Base-by-base conservation (phyloP, 805 yeast species). In the Wickerhamomyces sydowiorum region DNA sequence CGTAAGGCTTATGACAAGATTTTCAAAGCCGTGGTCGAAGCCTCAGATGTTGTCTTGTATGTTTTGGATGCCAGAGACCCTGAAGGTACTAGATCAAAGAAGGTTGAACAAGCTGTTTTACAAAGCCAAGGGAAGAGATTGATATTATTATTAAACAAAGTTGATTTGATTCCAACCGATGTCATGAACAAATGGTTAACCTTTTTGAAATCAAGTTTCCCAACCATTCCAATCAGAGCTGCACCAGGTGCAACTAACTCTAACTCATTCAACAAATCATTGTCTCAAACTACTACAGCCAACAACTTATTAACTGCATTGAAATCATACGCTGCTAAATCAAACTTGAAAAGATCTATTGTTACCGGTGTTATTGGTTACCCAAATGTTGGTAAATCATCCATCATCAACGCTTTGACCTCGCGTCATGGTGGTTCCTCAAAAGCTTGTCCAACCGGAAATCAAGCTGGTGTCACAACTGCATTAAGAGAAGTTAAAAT, bases 61-160 rank as follows among this genome's bases (percentile, higher is more conserved):
- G 96, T 91, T n/a, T 69, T 91, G 57, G 99, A 91, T 66, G 96
- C 99, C 1, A 82, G 99, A 64, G 96, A 93, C 64, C 99, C 99
- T 42, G 96, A 87, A 63, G 82, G 88, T 17, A 91, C 98, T 3
- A 79, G 99, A 59, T 89, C 97, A 8, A 79, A 81, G 60, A 87
- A 80, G 59, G 90, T 93, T 33, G 99, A 93, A 70, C 85, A 87
- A 60, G 86, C 95, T 3, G 88, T 93, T 36, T 66, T 90, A 46
- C 83, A 82, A 57, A 76, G 79, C 53, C 85, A 86, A 46, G 80
- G 80, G 40, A 93, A 93, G 64, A 77, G 97, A 58, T 73, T 93
- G 49, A 86, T 93, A 42, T 76, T 89, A 52, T 76, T 91, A 36
- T 68, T 93, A 53, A 93, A 93, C 71, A 93, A 93, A 65, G 86